A percentile compares a stretch with the other conserved stretches of the same genome.
These are phyloP conservation scores for Mortierella alpina DNA, from an alignment of 192 early-diverging fungal genomes.

Conservation along the genomic window DNA sequence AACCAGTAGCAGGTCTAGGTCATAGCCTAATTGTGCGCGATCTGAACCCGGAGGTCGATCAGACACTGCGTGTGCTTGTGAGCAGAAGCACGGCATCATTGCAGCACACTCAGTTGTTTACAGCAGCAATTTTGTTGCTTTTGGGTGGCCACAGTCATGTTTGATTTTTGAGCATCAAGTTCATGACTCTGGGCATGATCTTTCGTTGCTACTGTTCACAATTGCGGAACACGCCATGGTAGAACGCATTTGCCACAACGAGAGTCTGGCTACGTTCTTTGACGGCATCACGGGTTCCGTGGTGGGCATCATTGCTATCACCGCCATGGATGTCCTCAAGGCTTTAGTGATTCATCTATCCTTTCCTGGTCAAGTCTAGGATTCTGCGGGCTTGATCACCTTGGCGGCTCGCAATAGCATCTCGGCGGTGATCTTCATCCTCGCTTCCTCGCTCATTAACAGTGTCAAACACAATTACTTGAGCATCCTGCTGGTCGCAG, in stretches of 20 bases:
- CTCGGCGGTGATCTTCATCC: slow-evolving; percentile 11
- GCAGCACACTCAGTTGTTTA: too few relatives aligned
- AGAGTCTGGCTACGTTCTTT: slow-evolving; percentile 31
- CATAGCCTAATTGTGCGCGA: too few relatives aligned
- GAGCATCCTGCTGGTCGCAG: slow-evolving; percentile 2
- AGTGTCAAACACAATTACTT: neutral
- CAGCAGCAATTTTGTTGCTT: too few relatives aligned
- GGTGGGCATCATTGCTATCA: slow-evolving; percentile 36
- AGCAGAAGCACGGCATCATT: too few relatives aligned
- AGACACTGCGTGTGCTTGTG: too few relatives aligned
- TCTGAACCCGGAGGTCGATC: too few relatives aligned
- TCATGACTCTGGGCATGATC: slow-evolving; percentile 40
- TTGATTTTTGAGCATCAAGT: neutral
- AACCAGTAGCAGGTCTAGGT: too few relatives aligned
- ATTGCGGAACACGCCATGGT: slow-evolving; percentile 25
- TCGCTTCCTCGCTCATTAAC: slow-evolving; percentile 1
- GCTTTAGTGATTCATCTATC: slow-evolving; percentile 3
- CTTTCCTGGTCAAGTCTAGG: neutral
- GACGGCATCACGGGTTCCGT: slow-evolving; percentile 31
- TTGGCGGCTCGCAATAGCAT: slow-evolving; percentile 9
- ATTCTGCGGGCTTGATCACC: neutral
- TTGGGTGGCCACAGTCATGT: too few relatives aligned
- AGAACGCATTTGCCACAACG: slow-evolving; percentile 33
- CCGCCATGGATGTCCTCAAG: slow-evolving; percentile 25
- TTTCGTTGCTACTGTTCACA: slow-evolving; percentile 36